A percentile compares a stretch with the other conserved stretches of the same genome.
These are phyloP conservation scores for Fusarium sp. DNA, from an alignment of 2,329 filamentous ascomycete species.

Conservation along the genomic window DNA sequence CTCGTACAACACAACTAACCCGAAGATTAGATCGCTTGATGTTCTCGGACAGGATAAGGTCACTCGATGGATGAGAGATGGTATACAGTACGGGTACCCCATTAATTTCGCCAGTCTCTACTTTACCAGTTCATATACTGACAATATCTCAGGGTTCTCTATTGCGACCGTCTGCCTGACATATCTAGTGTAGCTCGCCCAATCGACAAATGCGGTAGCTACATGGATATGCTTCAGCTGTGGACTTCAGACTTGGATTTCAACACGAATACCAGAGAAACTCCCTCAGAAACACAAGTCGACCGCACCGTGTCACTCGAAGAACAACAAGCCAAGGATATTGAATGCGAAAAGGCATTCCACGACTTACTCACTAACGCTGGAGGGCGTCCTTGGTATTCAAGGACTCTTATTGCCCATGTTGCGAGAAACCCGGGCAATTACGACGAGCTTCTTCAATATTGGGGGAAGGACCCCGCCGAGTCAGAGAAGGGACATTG, in stretches of 20 bases:
- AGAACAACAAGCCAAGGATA: slow-evolving; percentile 9
- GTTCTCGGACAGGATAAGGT: slow-evolving; percentile 27
- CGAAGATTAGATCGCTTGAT: slow-evolving; percentile 8
- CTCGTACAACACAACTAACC: slow-evolving; percentile 4
- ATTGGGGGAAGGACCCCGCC: slow-evolving; percentile 26
- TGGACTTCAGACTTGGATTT: slow-evolving; percentile 17
- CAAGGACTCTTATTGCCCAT: slow-evolving; percentile 17
- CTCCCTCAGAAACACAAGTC: neutral
- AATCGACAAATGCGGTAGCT: slow-evolving; percentile 19
- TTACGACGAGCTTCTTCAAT: slow-evolving; percentile 21
- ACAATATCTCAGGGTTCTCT: slow-evolving; percentile 26
- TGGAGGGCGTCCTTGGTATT: slow-evolving; percentile 42
- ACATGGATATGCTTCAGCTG: slow-evolving; percentile 24
- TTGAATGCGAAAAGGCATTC: slow-evolving; percentile 24
- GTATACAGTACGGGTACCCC: slow-evolving; percentile 28
- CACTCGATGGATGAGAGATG: slow-evolving; percentile 34
- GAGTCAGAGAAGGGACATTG: slow-evolving; percentile 15
- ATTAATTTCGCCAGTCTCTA: neutral
- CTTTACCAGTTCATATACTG: slow-evolving; percentile 3
- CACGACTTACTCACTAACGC: slow-evolving; percentile 18
- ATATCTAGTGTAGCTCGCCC: slow-evolving; percentile 28
- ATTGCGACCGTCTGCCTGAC: slow-evolving; percentile 30
- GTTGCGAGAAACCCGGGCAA: slow-evolving; percentile 21
- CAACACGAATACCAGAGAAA: neutral
- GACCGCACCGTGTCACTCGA: neutral